Percentiles rank a stretch among this genome's conserved stretches.
phyloP scores from a whole-genome alignment of 139 green algal genomes.

The Micromonas pusilla region DNA sequence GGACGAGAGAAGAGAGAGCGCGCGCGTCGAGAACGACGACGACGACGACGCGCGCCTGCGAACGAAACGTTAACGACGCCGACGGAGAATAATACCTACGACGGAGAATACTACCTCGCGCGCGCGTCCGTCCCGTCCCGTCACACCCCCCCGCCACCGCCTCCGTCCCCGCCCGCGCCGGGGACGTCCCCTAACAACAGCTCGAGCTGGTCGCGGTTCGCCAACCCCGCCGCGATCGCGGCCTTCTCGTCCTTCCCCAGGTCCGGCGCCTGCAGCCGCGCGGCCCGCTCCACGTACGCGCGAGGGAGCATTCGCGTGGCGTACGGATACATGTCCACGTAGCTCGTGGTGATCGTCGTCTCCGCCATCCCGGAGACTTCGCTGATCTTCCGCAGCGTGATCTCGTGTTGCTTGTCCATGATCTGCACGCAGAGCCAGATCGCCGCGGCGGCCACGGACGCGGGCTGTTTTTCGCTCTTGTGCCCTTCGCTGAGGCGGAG shows the following conservation, averaged over 20 bases:
- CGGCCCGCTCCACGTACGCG: not conserved
- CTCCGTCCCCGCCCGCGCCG: no score
- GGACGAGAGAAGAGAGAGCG: no score
- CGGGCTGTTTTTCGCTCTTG: slow-evolving; percentile 8
- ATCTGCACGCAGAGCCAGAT: not conserved
- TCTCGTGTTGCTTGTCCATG: not conserved
- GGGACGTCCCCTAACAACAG: no score
- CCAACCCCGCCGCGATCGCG: not conserved
- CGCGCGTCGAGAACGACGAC: no score
- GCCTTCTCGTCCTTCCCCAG: not conserved
- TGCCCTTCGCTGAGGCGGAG: not conserved
- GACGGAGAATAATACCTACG: no score
- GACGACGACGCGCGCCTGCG: no score
- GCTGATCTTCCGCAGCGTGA: not conserved
- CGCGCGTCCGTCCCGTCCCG: no score
- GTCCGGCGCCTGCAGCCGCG: not conserved
- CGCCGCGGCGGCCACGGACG: slow-evolving; percentile 18
- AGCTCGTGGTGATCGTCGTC: slow-evolving; percentile 12
- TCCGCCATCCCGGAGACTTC: slow-evolving; percentile 24
- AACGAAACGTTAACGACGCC: no score
- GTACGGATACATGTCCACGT: slow-evolving; percentile 19
- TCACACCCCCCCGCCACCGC: no score
- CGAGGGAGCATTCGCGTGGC: not conserved
- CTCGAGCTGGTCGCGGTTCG: no score
- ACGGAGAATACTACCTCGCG: no score